Conservation (phyloP, 179 eudicot genomes). For the Sideroxylon spinosum region DNA sequence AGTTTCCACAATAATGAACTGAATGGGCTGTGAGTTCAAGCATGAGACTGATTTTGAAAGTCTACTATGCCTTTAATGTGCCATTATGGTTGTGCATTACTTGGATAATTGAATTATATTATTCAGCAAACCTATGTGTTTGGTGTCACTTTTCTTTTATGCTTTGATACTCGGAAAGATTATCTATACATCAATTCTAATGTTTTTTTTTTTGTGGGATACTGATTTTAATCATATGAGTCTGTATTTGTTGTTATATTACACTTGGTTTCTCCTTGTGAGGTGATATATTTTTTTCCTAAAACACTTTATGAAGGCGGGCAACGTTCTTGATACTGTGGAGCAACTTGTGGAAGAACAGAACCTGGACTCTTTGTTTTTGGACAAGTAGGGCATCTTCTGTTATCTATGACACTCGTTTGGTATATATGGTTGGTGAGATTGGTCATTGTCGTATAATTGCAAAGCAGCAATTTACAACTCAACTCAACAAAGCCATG, state of each 20-base stretch:
- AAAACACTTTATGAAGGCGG: constrained; percentile 36
- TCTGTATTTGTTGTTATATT: background rate
- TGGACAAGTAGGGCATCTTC: constrained; percentile 48
- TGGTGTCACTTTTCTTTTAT: background rate
- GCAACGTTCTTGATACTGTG: constrained; percentile 51
- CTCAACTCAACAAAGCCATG: no score
- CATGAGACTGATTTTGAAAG: background rate
- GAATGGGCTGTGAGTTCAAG: background rate
- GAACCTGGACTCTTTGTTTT: constrained; percentile 56
- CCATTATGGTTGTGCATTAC: background rate
- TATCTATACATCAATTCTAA: background rate
- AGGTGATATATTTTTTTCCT: background rate
- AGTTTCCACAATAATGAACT: background rate
- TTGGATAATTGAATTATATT: background rate
- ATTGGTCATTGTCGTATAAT: background rate
- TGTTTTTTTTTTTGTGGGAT: background rate
- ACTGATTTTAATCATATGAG: background rate
- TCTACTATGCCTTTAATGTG: background rate
- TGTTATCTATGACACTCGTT: constrained; percentile 2
- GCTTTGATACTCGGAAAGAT: background rate
- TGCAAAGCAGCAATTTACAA: no score
- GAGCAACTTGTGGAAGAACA: constrained; percentile 70
- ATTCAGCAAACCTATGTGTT: background rate
- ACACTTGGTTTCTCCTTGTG: background rate
- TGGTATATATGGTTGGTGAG: background rate